These are phyloP conservation scores for Yamadazyma laniorum DNA, from an alignment of 805 yeast species.

Conservation along the genomic window DNA sequence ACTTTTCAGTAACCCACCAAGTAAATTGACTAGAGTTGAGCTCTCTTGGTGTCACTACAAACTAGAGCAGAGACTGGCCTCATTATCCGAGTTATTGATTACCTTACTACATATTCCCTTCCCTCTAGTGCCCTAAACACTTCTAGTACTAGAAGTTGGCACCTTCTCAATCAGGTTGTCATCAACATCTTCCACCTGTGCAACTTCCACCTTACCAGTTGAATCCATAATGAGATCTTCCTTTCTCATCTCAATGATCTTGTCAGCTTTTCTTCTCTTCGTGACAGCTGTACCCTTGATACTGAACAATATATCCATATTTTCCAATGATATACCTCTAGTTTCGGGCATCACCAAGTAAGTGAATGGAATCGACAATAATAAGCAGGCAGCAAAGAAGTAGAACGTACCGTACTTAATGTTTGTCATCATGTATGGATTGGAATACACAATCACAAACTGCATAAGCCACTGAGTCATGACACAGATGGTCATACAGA, in stretches of 20 bases:
- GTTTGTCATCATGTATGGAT: slow-evolving; percentile 9
- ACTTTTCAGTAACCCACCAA: too few relatives aligned
- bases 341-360: slow-evolving; percentile 9
- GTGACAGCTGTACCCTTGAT: slow-evolving; percentile 1
- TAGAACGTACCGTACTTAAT: slow-evolving; percentile 12
- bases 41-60: too few relatives aligned
- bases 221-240: slow-evolving; percentile 1
- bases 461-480: slow-evolving; percentile 8
- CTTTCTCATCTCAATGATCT: slow-evolving; percentile 8
- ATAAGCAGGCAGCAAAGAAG: slow-evolving; percentile 7
- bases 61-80: too few relatives aligned
- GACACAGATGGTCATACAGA: slow-evolving; percentile 9
- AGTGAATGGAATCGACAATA: slow-evolving; percentile 7
- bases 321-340: slow-evolving; percentile 10
- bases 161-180: slow-evolving; percentile 8
- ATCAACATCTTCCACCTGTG: slow-evolving; percentile 4
- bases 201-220: background rate
- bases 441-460: slow-evolving; percentile 9
- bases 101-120: too few relatives aligned
- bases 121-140: slow-evolving; percentile 1
- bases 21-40: too few relatives aligned
- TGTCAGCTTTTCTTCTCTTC: slow-evolving; percentile 9
- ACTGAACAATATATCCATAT: slow-evolving; percentile 11
- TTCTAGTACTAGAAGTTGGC: slow-evolving; percentile 4
- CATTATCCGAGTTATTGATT: too few relatives aligned